These are phyloP conservation scores for Botryotinia narcissicola DNA, from an alignment of 2,329 filamentous ascomycete genomes.

Conservation along the genomic window DNA sequence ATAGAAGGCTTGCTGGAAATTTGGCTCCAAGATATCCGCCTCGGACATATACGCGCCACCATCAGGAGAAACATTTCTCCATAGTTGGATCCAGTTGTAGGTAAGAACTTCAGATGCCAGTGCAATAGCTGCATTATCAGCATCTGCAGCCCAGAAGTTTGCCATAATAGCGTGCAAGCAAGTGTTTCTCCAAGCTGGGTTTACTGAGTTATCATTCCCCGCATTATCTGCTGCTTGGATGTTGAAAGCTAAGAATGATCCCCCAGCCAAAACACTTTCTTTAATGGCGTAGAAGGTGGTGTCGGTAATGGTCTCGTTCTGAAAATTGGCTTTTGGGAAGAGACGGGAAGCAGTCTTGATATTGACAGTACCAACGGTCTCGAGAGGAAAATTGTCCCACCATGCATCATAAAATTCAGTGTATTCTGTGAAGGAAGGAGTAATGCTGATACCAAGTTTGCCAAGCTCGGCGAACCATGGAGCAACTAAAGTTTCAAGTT, in stretches of 20 bases:
- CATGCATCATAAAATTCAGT: background rate
- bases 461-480: background rate
- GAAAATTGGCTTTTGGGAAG: background rate
- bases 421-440: background rate
- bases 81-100: slow-evolving; percentile 24
- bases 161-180: background rate
- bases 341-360: background rate
- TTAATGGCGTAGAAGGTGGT: background rate
- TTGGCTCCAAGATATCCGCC: slow-evolving; percentile 23
- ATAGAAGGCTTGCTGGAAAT: slow-evolving; percentile 41
- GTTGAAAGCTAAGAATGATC: background rate
- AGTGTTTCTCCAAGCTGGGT: background rate
- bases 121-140: background rate
- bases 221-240: background rate
- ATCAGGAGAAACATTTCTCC: slow-evolving; percentile 24
- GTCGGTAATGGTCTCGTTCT: background rate
- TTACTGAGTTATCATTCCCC: background rate
- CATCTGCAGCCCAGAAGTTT: background rate
- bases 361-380: background rate
- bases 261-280: background rate
- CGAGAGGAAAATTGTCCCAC: background rate
- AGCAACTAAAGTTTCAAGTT: background rate
- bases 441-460: background rate
- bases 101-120: slow-evolving; percentile 21
- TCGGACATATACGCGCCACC: slow-evolving; percentile 24